phyloP scores from a whole-genome alignment of 2,329 filamentous ascomycete genomes.

The Talaromyces sp. region DNA sequence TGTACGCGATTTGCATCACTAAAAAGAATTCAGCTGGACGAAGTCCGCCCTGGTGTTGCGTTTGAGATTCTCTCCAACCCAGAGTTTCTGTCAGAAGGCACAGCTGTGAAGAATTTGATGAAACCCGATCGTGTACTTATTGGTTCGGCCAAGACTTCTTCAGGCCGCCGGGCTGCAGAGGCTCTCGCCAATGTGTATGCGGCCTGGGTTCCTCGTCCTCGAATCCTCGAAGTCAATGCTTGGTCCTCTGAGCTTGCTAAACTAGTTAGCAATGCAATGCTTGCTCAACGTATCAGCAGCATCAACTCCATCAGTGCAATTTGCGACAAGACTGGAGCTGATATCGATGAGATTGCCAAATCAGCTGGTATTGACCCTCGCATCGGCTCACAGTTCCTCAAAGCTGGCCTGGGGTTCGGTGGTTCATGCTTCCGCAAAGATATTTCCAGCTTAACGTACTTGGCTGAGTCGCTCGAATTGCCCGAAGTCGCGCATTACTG shows the following conservation, averaged over 20 bases:
- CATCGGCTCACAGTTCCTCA: constrained; percentile 70
- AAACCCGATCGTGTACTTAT: constrained; percentile 72
- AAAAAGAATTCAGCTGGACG: constrained; percentile 21
- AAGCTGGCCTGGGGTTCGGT: constrained; percentile 73
- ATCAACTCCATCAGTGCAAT: constrained; percentile 80
- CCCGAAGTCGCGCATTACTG: constrained; percentile 73
- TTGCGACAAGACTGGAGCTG: constrained; percentile 71
- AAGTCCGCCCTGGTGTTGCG: constrained; percentile 56
- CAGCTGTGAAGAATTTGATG: constrained; percentile 68
- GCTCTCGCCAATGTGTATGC: constrained; percentile 65
- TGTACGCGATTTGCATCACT: background rate
- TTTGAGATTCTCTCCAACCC: constrained; percentile 80
- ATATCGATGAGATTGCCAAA: constrained; percentile 68
- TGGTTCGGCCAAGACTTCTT: constrained; percentile 61
- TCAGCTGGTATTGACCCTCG: constrained; percentile 67
- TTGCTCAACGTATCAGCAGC: constrained; percentile 75
- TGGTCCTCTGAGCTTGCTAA: constrained; percentile 79
- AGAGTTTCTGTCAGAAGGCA: constrained; percentile 76
- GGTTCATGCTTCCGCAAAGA: constrained; percentile 83
- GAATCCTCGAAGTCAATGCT: constrained; percentile 69
- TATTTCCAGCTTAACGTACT: constrained; percentile 68
- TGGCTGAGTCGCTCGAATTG: constrained; percentile 67
- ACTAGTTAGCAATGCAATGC: constrained; percentile 74
- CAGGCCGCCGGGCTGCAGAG: constrained; percentile 61
- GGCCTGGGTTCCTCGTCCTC: constrained; percentile 64